These are phyloP conservation scores for Mucor velutinosus DNA, from an alignment of 371 early-diverging fungal species.

Conservation along the genomic window DNA sequence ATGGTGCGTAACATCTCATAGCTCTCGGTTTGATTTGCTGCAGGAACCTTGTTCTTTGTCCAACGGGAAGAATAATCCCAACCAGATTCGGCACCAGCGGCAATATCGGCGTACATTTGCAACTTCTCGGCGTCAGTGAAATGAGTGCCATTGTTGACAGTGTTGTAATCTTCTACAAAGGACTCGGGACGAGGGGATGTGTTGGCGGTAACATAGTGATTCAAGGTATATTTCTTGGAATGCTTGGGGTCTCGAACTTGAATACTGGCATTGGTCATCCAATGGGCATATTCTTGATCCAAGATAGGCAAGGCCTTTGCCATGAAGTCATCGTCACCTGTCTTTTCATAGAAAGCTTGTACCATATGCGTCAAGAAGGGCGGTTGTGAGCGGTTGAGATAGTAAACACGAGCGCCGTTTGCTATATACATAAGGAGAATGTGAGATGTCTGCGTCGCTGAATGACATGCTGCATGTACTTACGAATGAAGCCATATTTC, in stretches of 20 bases:
- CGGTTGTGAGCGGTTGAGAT: conserved; percentile 87
- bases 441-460: neutral
- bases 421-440: conserved; percentile 33
- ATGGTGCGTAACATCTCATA: conserved; percentile 54
- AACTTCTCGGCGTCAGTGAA: conserved; percentile 30
- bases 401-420: conserved; percentile 88
- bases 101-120: conserved; percentile 67
- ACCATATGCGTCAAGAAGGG: conserved; percentile 84
- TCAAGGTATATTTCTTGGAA: conserved; percentile 36
- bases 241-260: conserved; percentile 27
- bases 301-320: conserved; percentile 54
- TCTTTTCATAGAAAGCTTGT: conserved; percentile 56
- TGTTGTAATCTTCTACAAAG: conserved; percentile 69
- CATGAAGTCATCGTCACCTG: conserved; percentile 58
- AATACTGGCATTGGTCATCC: conserved; percentile 62
- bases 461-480: conserved; percentile 14
- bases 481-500: conserved; percentile 78
- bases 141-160: conserved; percentile 46
- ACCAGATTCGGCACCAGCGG: conserved; percentile 88
- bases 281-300: conserved; percentile 71
- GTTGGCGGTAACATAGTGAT: conserved; percentile 61
- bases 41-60: conserved; percentile 44
- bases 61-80: conserved; percentile 89
- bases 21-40: conserved; percentile 21
- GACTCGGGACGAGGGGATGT: conserved; percentile 79